These are phyloP conservation scores for Adansonia digitata DNA, from an alignment of 345 rosid species.

Conservation along the genomic window DNA sequence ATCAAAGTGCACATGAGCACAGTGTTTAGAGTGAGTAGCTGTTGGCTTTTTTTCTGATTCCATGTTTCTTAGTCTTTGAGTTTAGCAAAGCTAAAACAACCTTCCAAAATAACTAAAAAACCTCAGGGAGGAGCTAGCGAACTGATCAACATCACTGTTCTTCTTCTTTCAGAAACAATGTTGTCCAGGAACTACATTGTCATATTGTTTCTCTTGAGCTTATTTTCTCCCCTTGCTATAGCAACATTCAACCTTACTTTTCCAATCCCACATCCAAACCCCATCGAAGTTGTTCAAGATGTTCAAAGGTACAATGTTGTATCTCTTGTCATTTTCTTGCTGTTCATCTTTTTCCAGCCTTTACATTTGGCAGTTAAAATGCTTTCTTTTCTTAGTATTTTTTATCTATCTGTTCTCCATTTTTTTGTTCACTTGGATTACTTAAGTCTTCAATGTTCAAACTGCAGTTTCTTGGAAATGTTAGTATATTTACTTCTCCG, in stretches of 20 bases:
- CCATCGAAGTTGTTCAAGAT: conserved; percentile 69
- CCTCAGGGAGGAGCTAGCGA: no score
- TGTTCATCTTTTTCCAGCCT: no score
- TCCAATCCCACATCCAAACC: conserved; percentile 64
- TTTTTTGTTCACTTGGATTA: background rate
- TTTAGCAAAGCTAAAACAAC: background rate
- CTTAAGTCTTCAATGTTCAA: background rate
- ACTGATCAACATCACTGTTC: no score
- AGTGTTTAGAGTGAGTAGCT: background rate
- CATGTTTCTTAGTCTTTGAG: conserved; percentile 1
- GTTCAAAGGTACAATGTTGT: conserved; percentile 59
- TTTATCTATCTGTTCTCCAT: background rate
- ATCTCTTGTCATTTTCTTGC: no score
- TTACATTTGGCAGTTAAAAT: background rate
- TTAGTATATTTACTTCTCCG: no score
- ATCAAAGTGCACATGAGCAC: background rate
- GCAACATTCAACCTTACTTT: conserved; percentile 56
- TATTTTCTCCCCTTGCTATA: conserved; percentile 25
- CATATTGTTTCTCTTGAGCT: conserved; percentile 35
- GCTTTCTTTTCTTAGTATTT: background rate
- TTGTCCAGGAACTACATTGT: conserved; percentile 46
- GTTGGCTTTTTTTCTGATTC: background rate
- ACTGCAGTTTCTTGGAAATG: no score
- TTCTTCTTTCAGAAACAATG: conserved; percentile 28
- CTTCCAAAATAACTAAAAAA: background rate